Evolutionary conservation across 805 yeast species (phyloP).

Genomic region (Henningerozyma blattae): DNA sequence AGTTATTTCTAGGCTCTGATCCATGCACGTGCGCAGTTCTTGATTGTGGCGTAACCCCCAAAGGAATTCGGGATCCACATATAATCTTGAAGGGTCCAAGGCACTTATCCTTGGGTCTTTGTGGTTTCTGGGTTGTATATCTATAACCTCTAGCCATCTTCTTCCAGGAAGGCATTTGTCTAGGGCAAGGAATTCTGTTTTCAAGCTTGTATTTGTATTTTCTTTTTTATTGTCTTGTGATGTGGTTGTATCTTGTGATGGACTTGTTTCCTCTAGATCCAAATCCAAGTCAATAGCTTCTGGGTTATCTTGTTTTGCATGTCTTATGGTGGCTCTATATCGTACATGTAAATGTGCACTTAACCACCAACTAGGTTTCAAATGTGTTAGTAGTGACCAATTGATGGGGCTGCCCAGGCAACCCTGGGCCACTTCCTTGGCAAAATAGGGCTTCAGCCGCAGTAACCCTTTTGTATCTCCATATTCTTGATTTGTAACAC

Average conservation of each 20-base stretch:
- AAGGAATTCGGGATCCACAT: neutral
- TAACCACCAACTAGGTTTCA: constrained; percentile 69
- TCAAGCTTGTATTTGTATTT: constrained; percentile 6
- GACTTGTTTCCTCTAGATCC: neutral
- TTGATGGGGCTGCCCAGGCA: constrained; percentile 65
- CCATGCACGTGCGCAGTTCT: too few relatives aligned
- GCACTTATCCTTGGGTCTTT: neutral
- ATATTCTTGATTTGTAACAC: constrained; percentile 48
- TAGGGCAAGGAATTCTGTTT: constrained; percentile 56
- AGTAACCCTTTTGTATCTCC: constrained; percentile 49
- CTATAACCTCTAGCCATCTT: constrained; percentile 40
- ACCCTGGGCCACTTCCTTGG: constrained; percentile 44
- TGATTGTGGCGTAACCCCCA: neutral
- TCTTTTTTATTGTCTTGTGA: constrained; percentile 1
- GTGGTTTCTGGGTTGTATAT: constrained; percentile 24
- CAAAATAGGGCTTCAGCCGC: constrained; percentile 52
- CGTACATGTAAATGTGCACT: constrained; percentile 81
- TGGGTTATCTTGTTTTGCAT: constrained; percentile 14
- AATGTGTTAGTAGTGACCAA: constrained; percentile 35
- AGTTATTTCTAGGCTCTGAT: too few relatives aligned
- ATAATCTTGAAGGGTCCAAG: neutral
- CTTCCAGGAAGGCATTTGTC: constrained; percentile 74
- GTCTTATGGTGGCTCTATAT: constrained; percentile 45
- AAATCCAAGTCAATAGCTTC: neutral
- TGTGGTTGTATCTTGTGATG: neutral